Evolutionary conservation across 352 stramenopile genomes (phyloP).

Genomic region (Globisporangium spiculum): DNA sequence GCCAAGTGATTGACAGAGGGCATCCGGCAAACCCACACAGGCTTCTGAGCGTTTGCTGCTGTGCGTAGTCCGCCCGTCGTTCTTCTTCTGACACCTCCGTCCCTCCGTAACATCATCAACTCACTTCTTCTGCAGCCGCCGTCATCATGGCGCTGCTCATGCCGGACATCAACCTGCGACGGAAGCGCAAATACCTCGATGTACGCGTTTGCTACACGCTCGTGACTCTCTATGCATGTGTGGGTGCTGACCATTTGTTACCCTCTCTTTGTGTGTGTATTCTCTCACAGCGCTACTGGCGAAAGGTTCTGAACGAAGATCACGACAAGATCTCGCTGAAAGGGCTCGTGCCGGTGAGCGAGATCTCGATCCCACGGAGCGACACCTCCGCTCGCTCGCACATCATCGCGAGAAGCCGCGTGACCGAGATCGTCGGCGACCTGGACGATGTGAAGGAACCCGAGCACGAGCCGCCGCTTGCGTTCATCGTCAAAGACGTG

Average conservation of each 20-base stretch:
- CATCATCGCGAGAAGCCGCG: conserved; percentile 20
- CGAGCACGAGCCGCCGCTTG: conserved; percentile 17
- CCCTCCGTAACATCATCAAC: background rate
- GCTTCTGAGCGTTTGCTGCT: background rate
- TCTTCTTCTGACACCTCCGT: background rate
- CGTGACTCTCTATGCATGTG: background rate
- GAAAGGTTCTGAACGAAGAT: conserved; percentile 30
- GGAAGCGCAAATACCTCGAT: conserved; percentile 52
- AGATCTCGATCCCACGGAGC: conserved; percentile 19
- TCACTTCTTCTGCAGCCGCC: conserved; percentile 6
- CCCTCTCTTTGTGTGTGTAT: background rate
- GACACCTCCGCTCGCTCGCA: conserved; percentile 18
- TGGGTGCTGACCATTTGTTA: background rate
- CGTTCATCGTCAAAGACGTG: conserved; percentile 11
- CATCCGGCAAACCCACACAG: background rate
- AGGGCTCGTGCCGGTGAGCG: conserved; percentile 19
- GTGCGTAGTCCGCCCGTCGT: background rate
- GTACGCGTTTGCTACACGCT: conserved; percentile 20
- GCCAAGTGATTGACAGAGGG: no score
- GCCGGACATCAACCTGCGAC: conserved; percentile 68
- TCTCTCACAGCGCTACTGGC: conserved; percentile 33
- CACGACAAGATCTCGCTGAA: conserved; percentile 28
- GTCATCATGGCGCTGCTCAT: conserved; percentile 51
- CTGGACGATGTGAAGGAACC: conserved; percentile 15
- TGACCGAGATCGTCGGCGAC: conserved; percentile 12